Evolutionary conservation across 306 rosid species (phyloP), one percentile per base, ranked within the genome.

Genomic region (Castanospermum australe): DNA sequence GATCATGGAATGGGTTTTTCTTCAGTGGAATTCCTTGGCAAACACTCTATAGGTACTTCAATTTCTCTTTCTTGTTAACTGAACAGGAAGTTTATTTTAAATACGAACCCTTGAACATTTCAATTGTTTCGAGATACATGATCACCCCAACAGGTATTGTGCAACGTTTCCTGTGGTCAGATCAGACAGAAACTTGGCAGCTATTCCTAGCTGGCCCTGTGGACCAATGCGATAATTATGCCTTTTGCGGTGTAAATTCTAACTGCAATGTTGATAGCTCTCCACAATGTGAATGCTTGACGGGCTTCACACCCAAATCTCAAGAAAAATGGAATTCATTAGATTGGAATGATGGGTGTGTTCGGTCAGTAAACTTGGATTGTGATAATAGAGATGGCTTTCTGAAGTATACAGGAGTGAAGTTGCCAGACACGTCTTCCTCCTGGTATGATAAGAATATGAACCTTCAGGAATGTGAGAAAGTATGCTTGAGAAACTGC

Each of bases 381-480:
- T 84, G 84, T 59, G 35, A 44, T 48, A 0, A 12, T 32, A 32
- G 63, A 28, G 82, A 81, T 62, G 73, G 81, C 0, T 85, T 82
- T 59, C 6, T 7, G 2, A 45, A 11, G 41, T 38, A 39, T 30
- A 17, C 20, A 15, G 57, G 45, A 8, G 9, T 79, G 64, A 82
- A 74, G 38, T 41, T 72, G 68, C 85, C 83, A 0, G 88, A 84
- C 55, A 76, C 85, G 0, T 84, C 88, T 42, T 45, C 87, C 1
- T 79, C 87, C 0, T 84, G 84, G 87, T 79, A 20, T 68, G 50
- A 79, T 32, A 21, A 42, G 75, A 77, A 5, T 59, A 21, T 12
- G 78, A 20, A 4, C 13, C 67, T 67, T 4, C 9, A 77, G 38
- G 89, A 81, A 47, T 87, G 88, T 47, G 24, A 69, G 75, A 56